These are phyloP conservation scores for Cordyceps sp. DNA, from an alignment of 2,329 filamentous ascomycete genomes.

Conservation along the genomic window DNA sequence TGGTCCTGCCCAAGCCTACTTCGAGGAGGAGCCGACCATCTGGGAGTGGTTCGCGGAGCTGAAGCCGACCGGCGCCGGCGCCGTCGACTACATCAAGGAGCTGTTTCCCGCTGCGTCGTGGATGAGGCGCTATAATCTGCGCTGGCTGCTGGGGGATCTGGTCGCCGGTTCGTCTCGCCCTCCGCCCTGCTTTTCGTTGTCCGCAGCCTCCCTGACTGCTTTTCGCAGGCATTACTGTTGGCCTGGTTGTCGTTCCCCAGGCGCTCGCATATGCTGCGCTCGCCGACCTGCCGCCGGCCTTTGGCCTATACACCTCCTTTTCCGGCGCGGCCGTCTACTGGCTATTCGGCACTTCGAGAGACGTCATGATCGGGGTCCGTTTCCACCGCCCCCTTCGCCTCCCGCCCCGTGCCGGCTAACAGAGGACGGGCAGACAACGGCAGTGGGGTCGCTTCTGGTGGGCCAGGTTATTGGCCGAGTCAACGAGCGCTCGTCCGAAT, in stretches of 20 bases:
- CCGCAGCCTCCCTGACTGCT: not conserved
- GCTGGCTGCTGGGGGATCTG: constrained; percentile 58
- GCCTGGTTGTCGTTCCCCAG: constrained; percentile 62
- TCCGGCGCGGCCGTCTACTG: constrained; percentile 68
- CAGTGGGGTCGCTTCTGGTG: constrained; percentile 32
- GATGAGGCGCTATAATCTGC: constrained; percentile 54
- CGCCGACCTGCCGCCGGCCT: constrained; percentile 50
- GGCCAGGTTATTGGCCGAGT: constrained; percentile 27
- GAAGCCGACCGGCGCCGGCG: constrained; percentile 28
- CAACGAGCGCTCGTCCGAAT: constrained; percentile 13
- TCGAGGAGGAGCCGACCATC: constrained; percentile 52
- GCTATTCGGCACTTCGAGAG: constrained; percentile 73
- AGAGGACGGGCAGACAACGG: constrained; percentile 35
- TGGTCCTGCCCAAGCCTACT: constrained; percentile 14
- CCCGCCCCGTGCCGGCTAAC: not conserved
- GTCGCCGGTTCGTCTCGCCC: constrained; percentile 38
- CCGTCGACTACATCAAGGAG: constrained; percentile 30
- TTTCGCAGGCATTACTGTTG: constrained; percentile 22
- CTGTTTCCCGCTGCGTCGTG: constrained; percentile 52
- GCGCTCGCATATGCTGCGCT: constrained; percentile 66
- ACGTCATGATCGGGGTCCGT: constrained; percentile 58
- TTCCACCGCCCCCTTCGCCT: not conserved
- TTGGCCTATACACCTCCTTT: constrained; percentile 68
- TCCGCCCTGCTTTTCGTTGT: not conserved
- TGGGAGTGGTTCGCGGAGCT: constrained; percentile 42